These are phyloP conservation scores for Sporothrix brunneoviolacea DNA, from an alignment of 2,329 filamentous ascomycete genomes.

Conservation along the genomic window DNA sequence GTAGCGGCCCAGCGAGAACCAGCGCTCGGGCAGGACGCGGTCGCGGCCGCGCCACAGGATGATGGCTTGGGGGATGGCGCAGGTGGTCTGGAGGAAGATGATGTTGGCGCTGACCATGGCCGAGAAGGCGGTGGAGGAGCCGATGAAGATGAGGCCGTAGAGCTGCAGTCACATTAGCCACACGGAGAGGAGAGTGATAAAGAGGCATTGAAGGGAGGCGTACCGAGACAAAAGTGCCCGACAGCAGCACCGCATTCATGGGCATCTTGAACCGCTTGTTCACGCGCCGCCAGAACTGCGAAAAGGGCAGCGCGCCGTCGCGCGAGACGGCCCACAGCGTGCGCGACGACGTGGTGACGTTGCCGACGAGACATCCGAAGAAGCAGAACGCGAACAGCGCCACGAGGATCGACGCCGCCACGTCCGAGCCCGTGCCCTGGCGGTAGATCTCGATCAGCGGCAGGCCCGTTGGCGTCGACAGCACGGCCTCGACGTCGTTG, in stretches of 20 bases:
- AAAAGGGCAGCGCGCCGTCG: constrained; percentile 23
- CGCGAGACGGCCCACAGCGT: constrained; percentile 19
- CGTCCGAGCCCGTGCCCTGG: constrained; percentile 9
- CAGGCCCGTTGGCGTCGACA: constrained; percentile 13
- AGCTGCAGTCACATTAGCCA: constrained; percentile 5
- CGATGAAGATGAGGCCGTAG: constrained; percentile 26
- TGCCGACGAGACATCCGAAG: constrained; percentile 12
- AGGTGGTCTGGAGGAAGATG: constrained; percentile 13
- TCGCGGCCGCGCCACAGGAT: constrained; percentile 23
- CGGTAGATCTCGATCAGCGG: constrained; percentile 16
- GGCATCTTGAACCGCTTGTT: constrained; percentile 22
- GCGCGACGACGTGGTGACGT: constrained; percentile 14
- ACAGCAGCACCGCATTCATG: constrained; percentile 20
- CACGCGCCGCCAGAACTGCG: constrained; percentile 20
- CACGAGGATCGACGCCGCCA: constrained; percentile 4
- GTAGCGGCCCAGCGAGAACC: constrained; percentile 22
- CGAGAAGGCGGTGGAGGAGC: constrained; percentile 23
- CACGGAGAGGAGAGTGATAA: not conserved
- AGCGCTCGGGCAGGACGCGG: constrained; percentile 21
- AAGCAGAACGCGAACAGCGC: constrained; percentile 18
- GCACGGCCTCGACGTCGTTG: constrained; percentile 6
- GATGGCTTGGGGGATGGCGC: constrained; percentile 23
- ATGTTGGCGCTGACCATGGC: constrained; percentile 15
- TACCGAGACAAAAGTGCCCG: constrained; percentile 8
- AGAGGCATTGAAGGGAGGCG: not conserved